These are phyloP conservation scores for Gonium pectorale DNA, from an alignment of 139 green algal species.

Conservation along the genomic window DNA sequence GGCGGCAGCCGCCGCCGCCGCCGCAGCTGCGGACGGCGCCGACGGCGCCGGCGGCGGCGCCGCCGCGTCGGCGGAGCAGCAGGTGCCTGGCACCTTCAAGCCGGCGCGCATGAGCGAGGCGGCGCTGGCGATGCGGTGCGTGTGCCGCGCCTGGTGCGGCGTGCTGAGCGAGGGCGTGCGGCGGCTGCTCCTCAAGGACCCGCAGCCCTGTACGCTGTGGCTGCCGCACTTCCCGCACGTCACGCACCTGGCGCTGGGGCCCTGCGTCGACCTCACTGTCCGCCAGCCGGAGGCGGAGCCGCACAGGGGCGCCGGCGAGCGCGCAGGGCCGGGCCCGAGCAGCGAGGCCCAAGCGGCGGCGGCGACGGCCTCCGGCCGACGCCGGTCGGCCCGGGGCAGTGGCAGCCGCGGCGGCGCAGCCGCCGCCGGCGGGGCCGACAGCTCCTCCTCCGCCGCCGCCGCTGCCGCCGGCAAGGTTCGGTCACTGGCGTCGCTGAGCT, in stretches of 20 bases:
- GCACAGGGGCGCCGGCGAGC: not conserved
- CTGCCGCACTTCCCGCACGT: constrained; percentile 1
- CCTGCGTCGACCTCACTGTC: constrained; percentile 6
- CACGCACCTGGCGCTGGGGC: not conserved
- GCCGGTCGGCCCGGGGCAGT: not conserved
- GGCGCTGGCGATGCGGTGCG: constrained; percentile 26
- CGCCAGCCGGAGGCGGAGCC: not conserved
- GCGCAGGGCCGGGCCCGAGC: not conserved
- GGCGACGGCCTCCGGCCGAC: not conserved
- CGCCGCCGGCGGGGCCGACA: not conserved
- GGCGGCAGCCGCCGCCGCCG: not conserved
- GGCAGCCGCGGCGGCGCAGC: not conserved
- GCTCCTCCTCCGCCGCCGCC: not conserved
- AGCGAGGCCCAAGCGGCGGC: not conserved
- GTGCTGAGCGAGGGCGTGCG: constrained; percentile 33
- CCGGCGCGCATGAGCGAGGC: constrained; percentile 1
- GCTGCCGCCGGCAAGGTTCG: not conserved
- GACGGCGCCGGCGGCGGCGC: not conserved
- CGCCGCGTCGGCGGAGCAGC: too few species aligned
- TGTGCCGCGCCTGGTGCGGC: constrained; percentile 26
- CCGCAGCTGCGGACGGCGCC: not conserved
- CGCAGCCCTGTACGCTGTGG: not conserved
- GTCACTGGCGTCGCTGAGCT: not conserved
- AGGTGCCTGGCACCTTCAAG: constrained; percentile 11
- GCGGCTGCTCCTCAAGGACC: not conserved